Percentiles rank a stretch among this genome's conserved stretches.
Evolutionary conservation across 129 eudicot species (phyloP).

Genomic region (Saposhnikovia divaricata): DNA sequence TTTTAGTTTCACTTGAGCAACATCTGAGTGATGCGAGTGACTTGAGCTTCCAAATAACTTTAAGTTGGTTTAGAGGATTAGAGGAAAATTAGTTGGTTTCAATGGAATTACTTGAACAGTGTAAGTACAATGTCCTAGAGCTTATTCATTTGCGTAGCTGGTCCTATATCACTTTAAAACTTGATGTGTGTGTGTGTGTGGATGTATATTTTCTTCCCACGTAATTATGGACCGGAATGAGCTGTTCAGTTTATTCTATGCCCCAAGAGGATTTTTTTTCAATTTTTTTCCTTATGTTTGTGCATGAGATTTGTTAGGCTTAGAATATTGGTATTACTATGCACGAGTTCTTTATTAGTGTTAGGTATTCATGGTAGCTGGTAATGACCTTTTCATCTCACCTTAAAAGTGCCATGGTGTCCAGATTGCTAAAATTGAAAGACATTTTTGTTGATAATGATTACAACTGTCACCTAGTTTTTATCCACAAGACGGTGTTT

Average conservation of each 20-base stretch:
- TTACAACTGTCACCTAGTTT: neutral
- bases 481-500: neutral
- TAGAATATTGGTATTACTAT: neutral
- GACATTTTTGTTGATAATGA: neutral
- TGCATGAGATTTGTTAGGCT: neutral
- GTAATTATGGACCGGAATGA: neutral
- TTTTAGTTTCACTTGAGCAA: neutral
- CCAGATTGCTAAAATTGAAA: neutral
- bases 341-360: neutral
- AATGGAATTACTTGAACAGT: neutral
- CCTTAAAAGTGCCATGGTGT: neutral
- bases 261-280: neutral
- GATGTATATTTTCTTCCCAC: neutral
- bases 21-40: neutral
- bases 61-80: neutral
- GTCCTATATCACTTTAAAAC: neutral
- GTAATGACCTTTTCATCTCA: neutral
- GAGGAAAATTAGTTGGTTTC: neutral
- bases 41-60: neutral
- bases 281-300: neutral
- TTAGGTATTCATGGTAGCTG: neutral
- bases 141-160: neutral
- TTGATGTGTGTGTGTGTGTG: neutral
- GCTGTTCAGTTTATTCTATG: neutral
- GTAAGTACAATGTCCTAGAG: neutral